Base-by-base conservation (phyloP, 495 filamentous ascomycete species). In the Aspergillus carlsbadensis region DNA sequence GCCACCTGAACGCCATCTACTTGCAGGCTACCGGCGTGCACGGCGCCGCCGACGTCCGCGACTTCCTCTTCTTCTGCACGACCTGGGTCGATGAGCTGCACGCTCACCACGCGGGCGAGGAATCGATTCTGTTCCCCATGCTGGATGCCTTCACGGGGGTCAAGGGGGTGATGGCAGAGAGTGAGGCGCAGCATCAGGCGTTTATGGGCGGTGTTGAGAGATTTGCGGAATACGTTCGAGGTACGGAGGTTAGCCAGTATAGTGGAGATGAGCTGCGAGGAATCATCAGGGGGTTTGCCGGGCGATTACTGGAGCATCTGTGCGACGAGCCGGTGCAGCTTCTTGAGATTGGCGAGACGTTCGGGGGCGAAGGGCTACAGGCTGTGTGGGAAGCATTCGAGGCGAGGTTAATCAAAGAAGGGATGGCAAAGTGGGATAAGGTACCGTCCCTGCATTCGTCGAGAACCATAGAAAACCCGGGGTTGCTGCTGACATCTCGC, bases 11-110 rank as follows among this genome's bases (percentile, higher is more conserved):
- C 22, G n/a, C 42, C 15, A 45, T 45, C 42, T 45, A 45, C 15
- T 17, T 45, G 4, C 42, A 45, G 18, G 42, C 42, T 10, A 45
- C 42, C 1, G 42, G 42, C 4, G 42, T 45, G 5, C 5, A 7
- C 10, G 15, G 1, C 1, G 1, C 42, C 15, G 22, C 6, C 4
- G 42, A 45, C 13, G 21, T 22, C 4, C 2, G 20, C 18, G 42
- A 45, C 42, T 45, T 45, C 22, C 42, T 45, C 22, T 45, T 45
- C 20, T 45, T 20, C 22, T 45, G 42, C 42, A 45, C 18, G 20
- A 22, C 42, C 2, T 45, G 42, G 42, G 15, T 22, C 22, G 6
- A 20, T 13, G 42, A 45, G 13, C 42, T 45, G 11, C 42, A 45
- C 3, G n/a, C 0, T 5, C 42, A 45, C 20, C 42, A 45, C 20